Evolutionary conservation across 2,329 filamentous ascomycete species (phyloP).

Genomic region (Orbilia ellipsospora): DNA sequence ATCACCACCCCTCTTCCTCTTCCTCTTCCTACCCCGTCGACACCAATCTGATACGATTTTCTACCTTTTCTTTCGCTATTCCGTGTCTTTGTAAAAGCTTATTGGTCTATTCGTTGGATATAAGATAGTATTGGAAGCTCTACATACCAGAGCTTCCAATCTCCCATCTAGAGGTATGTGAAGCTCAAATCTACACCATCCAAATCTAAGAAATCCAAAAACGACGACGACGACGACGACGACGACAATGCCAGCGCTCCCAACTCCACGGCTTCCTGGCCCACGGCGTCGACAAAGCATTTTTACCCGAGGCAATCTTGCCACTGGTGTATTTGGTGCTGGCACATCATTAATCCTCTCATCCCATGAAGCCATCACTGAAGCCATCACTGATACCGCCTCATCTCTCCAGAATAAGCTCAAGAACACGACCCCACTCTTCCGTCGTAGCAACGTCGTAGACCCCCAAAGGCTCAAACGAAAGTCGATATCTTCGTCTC

Average conservation of each 20-base stretch:
- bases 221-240: neutral
- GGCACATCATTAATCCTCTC: constrained; percentile 4
- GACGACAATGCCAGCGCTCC: neutral
- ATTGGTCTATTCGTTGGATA: too few species aligned
- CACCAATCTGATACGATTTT: too few species aligned
- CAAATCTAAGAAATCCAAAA: neutral
- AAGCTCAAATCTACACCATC: neutral
- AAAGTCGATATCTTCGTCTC: too few species aligned
- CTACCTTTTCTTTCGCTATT: too few species aligned
- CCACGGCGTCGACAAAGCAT: neutral
- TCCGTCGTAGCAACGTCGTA: too few species aligned
- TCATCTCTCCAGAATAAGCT: neutral
- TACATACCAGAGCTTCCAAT: neutral
- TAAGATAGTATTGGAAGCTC: too few species aligned
- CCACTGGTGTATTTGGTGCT: neutral
- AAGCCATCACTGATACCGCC: constrained; percentile 1
- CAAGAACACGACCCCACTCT: neutral
- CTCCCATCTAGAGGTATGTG: constrained; percentile 1
- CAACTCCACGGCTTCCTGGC: neutral
- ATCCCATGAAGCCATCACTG: constrained; percentile 11
- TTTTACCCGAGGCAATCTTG: neutral
- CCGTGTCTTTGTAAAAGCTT: too few species aligned
- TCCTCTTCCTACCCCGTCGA: too few species aligned
- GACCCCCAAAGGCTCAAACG: too few species aligned
- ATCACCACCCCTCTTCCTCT: too few species aligned